phyloP scores from a whole-genome alignment of 257 asterid genomes.

The Jacaranda mimosifolia region DNA sequence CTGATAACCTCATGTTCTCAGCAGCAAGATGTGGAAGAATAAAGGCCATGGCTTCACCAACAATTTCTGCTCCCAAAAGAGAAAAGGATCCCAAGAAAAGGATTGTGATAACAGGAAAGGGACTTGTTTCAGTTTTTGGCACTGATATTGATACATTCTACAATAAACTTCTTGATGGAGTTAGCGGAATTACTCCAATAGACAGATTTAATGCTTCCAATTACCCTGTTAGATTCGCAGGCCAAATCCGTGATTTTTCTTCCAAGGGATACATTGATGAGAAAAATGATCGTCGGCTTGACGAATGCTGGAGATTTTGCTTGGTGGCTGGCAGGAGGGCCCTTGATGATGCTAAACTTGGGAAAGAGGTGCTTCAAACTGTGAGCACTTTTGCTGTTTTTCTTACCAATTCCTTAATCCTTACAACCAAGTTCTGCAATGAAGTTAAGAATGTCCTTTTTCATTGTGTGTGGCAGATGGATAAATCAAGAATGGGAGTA shows the following conservation, averaged over 20 bases:
- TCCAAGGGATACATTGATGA: conserved; percentile 60
- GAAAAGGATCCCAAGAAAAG: conserved; percentile 61
- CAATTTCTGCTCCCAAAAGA: conserved; percentile 57
- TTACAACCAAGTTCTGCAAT: no score
- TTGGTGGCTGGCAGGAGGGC: conserved; percentile 67
- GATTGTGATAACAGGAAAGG: conserved; percentile 61
- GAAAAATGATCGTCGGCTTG: conserved; percentile 57
- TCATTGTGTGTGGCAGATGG: conserved; percentile 41
- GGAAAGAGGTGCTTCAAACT: conserved; percentile 29
- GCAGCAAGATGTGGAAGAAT: conserved; percentile 45
- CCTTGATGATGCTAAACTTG: conserved; percentile 56
- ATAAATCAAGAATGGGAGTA: conserved; percentile 47
- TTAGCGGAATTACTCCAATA: conserved; percentile 57
- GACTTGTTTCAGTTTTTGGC: conserved; percentile 73
- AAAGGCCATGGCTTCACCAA: conserved; percentile 48
- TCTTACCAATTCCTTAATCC: neutral
- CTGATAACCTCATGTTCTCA: neutral
- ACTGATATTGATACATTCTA: conserved; percentile 53
- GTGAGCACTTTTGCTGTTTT: conserved; percentile 34
- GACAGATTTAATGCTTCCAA: conserved; percentile 58
- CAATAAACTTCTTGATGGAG: conserved; percentile 56
- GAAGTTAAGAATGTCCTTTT: no score
- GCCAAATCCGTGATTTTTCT: conserved; percentile 59
- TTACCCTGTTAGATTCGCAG: conserved; percentile 53
- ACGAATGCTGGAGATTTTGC: conserved; percentile 66